Conservation (phyloP, 768 basidiomycete genomes). For the Tulasnella sp. region DNA sequence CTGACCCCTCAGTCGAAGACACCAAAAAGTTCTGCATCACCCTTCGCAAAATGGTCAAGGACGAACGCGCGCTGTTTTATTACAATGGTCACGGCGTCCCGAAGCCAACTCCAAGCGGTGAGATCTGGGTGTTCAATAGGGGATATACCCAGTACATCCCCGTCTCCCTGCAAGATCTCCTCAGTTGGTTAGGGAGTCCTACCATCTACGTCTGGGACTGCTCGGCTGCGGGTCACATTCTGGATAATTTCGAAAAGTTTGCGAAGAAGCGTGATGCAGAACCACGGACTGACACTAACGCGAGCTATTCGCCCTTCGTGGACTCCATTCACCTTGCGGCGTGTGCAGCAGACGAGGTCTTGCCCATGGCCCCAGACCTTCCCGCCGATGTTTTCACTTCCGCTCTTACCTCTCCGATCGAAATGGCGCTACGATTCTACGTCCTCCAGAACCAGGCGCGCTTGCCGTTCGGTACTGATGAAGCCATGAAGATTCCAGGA, state of each 20-base stretch:
- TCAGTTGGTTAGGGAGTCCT: constrained; percentile 86
- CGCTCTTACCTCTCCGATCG: constrained; percentile 95
- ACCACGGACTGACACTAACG: constrained; percentile 39
- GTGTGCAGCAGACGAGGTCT: constrained; percentile 77
- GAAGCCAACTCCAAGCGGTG: constrained; percentile 87
- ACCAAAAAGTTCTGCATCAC: constrained; percentile 74
- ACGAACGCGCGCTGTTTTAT: constrained; percentile 89
- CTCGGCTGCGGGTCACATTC: constrained; percentile 88
- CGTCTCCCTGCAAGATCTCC: constrained; percentile 84
- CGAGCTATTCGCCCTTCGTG: constrained; percentile 43
- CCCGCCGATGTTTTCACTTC: constrained; percentile 97
- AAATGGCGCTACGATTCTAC: constrained; percentile 82
- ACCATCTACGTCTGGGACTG: constrained; percentile 99
- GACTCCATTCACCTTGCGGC: constrained; percentile 92
- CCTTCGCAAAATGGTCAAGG: constrained; percentile 77
- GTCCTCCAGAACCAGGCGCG: constrained; percentile 85
- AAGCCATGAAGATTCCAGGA: constrained; percentile 91
- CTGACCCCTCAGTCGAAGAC: constrained; percentile 93
- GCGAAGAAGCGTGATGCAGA: constrained; percentile 67
- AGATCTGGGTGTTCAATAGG: constrained; percentile 97
- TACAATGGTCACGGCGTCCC: constrained; percentile 99
- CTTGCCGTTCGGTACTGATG: constrained; percentile 69
- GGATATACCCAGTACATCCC: constrained; percentile 98
- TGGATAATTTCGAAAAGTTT: constrained; percentile 76
- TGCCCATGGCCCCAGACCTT: constrained; percentile 91